Base-by-base conservation (phyloP, 306 rosid genomes). In the Crataegus laevigata region DNA sequence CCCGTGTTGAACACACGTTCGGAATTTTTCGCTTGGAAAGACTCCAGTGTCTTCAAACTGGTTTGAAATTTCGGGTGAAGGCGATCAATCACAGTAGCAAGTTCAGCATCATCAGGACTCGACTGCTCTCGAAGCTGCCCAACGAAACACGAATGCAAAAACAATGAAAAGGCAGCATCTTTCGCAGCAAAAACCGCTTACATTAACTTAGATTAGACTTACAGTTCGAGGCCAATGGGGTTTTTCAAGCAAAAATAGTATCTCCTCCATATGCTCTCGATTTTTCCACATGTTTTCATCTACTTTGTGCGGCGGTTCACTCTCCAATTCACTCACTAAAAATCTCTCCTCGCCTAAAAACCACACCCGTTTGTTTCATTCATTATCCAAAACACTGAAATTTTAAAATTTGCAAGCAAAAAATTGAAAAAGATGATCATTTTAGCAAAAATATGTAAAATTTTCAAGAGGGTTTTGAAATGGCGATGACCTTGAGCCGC, bases 251-350 rank as follows among this genome's bases (percentile, higher is more conserved):
- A 90, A 84, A 66, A 84, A 91, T 19, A 94, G 74, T 6, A 87
- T 83, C 78, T 94, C 98, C 79, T 94, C 98, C 40, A 91, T 92
- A 63, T 89, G 82, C 74, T 94, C 98, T 81, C 97, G 85, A 79
- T 94, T 94, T 89, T 90, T 94, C 98, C 98, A 94, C 97, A 91
- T 85, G 84, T 94, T 94, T 90, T 94, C 96, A 25, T 94, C 98
- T 12, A 94, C 85, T 83, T 94, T 94, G 82, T 94, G 98, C 6
- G 98, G 98, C 72, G 96, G 93, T 32, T 19, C 86, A 68, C 38
- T 14, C 68, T 84, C 84, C 30, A 84, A 86, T 85, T 94, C 96
- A 24, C 81, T 61, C 45, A 90, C 57, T 57, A 94, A 82, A 13
- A 68, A 47, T 38, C 66, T 83, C 83, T 89, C 93, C 36, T 71